Conservation (phyloP, 163 green algal species). For the Smithsoniella earleae region DNA sequence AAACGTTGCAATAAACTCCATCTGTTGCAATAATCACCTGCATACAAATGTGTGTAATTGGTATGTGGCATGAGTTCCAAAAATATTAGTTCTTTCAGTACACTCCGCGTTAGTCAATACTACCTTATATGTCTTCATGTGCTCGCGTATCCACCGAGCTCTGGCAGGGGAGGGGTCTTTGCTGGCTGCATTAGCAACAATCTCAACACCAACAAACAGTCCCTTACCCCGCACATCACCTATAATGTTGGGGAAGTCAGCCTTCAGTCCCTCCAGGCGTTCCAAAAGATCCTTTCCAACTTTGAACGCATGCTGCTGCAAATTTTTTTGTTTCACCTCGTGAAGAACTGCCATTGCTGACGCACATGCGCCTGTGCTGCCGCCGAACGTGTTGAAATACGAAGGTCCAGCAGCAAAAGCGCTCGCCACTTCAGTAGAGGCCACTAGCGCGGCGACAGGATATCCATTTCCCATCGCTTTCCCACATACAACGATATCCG, state of each 20-base stretch:
- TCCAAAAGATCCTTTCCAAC: background rate
- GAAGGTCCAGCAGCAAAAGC: background rate
- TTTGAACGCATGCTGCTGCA: background rate
- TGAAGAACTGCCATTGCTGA: constrained; percentile 12
- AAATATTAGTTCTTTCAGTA: too few species aligned
- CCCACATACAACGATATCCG: constrained; percentile 71
- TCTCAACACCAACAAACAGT: background rate
- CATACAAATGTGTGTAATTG: too few species aligned
- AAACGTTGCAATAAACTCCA: background rate
- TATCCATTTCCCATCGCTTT: constrained; percentile 68
- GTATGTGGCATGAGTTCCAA: too few species aligned
- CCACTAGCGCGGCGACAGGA: constrained; percentile 33
- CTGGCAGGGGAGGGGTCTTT: background rate
- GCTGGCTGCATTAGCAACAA: background rate
- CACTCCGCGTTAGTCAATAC: too few species aligned
- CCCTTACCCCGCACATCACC: constrained; percentile 1
- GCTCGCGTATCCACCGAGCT: background rate
- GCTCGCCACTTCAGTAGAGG: background rate
- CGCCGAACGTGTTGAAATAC: constrained; percentile 30
- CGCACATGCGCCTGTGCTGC: background rate
- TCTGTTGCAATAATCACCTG: constrained; percentile 1
- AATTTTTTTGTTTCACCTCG: background rate
- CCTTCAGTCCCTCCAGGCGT: background rate
- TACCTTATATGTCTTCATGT: background rate
- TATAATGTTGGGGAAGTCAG: background rate